Evolutionary conservation across 371 early-diverging fungal genomes (phyloP).

Genomic region (Lichtheimia hyalospora): DNA sequence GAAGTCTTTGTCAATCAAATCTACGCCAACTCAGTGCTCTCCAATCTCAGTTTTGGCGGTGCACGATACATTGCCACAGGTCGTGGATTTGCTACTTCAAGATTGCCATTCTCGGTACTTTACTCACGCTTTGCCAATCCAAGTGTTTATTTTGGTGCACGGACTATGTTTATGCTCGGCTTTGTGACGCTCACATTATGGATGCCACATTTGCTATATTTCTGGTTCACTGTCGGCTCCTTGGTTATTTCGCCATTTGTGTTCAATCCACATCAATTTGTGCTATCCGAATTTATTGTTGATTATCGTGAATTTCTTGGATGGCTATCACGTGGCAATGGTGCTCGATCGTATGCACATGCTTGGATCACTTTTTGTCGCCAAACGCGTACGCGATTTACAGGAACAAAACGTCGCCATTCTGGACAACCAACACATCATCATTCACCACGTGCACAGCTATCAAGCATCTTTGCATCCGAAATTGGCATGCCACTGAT

Average conservation of each 20-base stretch:
- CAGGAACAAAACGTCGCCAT: constrained; percentile 64
- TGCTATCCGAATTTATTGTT: constrained; percentile 68
- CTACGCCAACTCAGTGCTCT: constrained; percentile 80
- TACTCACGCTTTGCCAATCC: constrained; percentile 82
- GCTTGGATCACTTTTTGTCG: constrained; percentile 86
- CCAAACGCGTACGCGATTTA: constrained; percentile 69
- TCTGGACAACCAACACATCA: constrained; percentile 31
- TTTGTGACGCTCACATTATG: constrained; percentile 76
- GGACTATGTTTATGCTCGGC: constrained; percentile 70
- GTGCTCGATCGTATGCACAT: constrained; percentile 58
- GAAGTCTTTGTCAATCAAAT: constrained; percentile 91
- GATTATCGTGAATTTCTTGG: constrained; percentile 81
- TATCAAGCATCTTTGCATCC: constrained; percentile 69
- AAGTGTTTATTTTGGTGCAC: constrained; percentile 81
- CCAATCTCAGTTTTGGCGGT: constrained; percentile 84
- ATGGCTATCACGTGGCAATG: constrained; percentile 80
- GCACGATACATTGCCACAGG: constrained; percentile 89
- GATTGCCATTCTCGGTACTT: constrained; percentile 76
- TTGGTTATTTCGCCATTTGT: constrained; percentile 78
- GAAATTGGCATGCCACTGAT: constrained; percentile 80
- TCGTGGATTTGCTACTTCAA: constrained; percentile 86
- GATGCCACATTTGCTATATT: constrained; percentile 79
- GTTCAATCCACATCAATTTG: constrained; percentile 87
- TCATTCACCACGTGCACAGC: constrained; percentile 67
- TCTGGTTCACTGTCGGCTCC: constrained; percentile 80